Conservation (phyloP, 257 asterid species). For the Verbena officinalis region DNA sequence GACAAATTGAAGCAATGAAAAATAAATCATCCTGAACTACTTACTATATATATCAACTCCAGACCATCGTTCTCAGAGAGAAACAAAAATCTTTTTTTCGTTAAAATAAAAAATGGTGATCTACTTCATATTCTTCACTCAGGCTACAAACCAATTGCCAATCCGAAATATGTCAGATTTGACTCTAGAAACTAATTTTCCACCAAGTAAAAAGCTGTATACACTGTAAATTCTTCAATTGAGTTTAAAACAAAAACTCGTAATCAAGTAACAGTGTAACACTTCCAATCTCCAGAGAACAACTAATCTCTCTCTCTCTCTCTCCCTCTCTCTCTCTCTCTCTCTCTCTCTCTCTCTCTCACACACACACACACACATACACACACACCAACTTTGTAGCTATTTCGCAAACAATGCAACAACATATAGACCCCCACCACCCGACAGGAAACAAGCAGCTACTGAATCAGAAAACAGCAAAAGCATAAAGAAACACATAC, state of each 20-base stretch:
- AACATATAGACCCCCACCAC: neutral
- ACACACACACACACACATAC: too few relatives aligned
- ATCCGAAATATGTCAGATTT: neutral
- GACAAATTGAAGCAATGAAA: too few relatives aligned
- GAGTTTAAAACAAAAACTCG: neutral
- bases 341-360: neutral
- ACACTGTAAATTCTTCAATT: conserved; percentile 1
- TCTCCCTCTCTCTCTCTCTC: too few relatives aligned
- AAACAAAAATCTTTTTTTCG: too few relatives aligned
- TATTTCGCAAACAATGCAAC: neutral
- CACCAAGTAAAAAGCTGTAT: too few relatives aligned
- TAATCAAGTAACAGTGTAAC: conserved; percentile 15
- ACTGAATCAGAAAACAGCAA: neutral
- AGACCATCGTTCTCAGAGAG: too few relatives aligned
- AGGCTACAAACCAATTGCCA: neutral
- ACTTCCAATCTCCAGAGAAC: conserved; percentile 6
- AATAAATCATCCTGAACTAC: too few relatives aligned
- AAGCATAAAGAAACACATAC: conserved; percentile 4
- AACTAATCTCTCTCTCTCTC: neutral
- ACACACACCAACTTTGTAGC: neutral
- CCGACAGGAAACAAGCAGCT: neutral
- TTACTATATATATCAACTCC: too few relatives aligned
- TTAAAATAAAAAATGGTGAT: neutral
- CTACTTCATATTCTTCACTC: neutral
- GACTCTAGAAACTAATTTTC: neutral